Evolutionary conservation across 306 rosid species (phyloP).

Genomic region (Acacia crassicarpa): DNA sequence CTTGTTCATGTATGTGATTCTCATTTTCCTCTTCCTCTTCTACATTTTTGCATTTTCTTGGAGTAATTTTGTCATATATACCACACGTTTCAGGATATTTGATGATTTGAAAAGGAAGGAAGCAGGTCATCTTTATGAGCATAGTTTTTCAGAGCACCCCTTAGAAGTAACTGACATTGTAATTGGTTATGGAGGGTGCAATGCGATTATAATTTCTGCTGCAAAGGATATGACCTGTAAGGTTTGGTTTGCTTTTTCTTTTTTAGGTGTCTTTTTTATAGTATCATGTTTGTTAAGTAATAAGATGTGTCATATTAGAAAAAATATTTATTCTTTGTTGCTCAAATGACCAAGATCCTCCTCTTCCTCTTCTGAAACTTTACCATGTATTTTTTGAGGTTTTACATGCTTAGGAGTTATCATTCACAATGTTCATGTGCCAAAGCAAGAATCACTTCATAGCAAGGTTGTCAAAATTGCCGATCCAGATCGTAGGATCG

Average conservation of each 20-base stretch:
- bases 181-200: constrained; percentile 72
- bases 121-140: constrained; percentile 44
- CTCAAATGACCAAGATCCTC: neutral
- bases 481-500: no score
- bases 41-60: neutral
- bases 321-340: neutral
- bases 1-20: constrained; percentile 51
- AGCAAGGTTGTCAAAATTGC: no score
- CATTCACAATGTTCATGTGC: neutral
- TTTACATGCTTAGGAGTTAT: neutral
- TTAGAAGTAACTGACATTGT: constrained; percentile 61
- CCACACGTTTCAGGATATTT: constrained; percentile 53
- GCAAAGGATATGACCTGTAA: constrained; percentile 62
- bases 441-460: constrained; percentile 2
- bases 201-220: constrained; percentile 81
- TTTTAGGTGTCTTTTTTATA: neutral
- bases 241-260: neutral
- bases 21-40: neutral
- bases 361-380: constrained; percentile 1
- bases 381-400: neutral
- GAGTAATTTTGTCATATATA: neutral
- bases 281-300: constrained; percentile 1
- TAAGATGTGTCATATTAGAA: neutral
- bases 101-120: constrained; percentile 55
- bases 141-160: constrained; percentile 62